Conservation (phyloP, 805 yeast genomes). For the Lipomyces yamadae region DNA sequence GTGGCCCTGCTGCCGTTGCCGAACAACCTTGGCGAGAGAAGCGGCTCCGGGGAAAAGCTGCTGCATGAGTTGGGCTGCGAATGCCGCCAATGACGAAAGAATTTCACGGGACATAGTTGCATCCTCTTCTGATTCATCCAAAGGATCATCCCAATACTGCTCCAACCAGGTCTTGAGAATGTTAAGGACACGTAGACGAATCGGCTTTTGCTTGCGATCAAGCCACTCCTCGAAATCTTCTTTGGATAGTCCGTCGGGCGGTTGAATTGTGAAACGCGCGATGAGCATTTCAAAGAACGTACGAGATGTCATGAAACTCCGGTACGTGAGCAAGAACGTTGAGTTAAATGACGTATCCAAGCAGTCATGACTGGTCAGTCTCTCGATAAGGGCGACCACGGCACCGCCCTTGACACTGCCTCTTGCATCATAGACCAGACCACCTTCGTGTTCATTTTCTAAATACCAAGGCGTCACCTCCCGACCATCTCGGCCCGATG, state of each 20-base stretch:
- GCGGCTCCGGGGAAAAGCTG: conserved; percentile 34
- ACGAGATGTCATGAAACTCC: conserved; percentile 71
- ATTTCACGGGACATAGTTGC: conserved; percentile 20
- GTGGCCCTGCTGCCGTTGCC: conserved; percentile 41
- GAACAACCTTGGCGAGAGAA: conserved; percentile 48
- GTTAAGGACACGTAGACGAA: conserved; percentile 65
- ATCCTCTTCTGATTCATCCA: conserved; percentile 44
- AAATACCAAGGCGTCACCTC: conserved; percentile 55
- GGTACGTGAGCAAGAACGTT: conserved; percentile 74
- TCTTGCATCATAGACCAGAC: conserved; percentile 62
- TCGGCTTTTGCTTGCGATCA: conserved; percentile 67
- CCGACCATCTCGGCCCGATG: conserved; percentile 12
- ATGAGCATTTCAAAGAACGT: conserved; percentile 65
- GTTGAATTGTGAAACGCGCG: conserved; percentile 67
- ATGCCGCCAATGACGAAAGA: conserved; percentile 21
- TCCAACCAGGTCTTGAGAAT: conserved; percentile 68
- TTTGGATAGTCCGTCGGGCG: conserved; percentile 85
- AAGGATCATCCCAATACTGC: conserved; percentile 70
- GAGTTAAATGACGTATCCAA: conserved; percentile 66
- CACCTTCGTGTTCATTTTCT: conserved; percentile 57
- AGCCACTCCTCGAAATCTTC: conserved; percentile 82
- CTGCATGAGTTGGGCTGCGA: conserved; percentile 20
- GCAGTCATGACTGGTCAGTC: conserved; percentile 72
- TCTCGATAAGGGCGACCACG: conserved; percentile 69
- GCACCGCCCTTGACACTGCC: conserved; percentile 82